These are phyloP conservation scores for Murraya paniculata DNA, from an alignment of 345 rosid genomes.

Conservation along the genomic window DNA sequence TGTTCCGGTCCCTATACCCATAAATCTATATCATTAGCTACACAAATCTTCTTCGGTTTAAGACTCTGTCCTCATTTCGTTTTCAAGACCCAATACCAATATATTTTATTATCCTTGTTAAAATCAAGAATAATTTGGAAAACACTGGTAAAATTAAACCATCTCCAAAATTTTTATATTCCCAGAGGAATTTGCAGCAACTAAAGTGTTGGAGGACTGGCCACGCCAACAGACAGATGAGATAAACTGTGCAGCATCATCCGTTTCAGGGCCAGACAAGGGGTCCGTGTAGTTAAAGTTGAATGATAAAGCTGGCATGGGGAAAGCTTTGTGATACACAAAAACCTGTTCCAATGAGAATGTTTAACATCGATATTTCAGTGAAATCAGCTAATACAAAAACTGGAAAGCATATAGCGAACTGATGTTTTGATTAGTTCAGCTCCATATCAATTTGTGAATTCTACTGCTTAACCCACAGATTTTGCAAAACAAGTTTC, in stretches of 20 bases:
- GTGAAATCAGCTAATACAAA: not conserved
- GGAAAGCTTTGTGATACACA: slow-evolving; percentile 93
- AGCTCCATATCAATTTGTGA: not conserved
- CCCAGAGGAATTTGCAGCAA: slow-evolving; percentile 88
- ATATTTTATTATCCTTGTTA: not conserved
- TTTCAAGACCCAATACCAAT: not conserved
- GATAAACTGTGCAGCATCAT: slow-evolving; percentile 67
- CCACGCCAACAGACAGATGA: slow-evolving; percentile 92
- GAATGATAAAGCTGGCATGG: slow-evolving; percentile 87
- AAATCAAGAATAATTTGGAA: not conserved
- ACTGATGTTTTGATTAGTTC: not conserved
- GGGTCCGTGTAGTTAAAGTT: slow-evolving; percentile 64
- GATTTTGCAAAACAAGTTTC: not conserved
- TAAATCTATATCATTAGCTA: slow-evolving; percentile 9
- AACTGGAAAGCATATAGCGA: not conserved
- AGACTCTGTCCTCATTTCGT: not conserved
- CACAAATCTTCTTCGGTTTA: slow-evolving; percentile 17
- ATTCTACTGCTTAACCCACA: not conserved
- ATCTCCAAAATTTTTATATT: slow-evolving; percentile 90
- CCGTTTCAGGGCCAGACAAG: slow-evolving; percentile 56
- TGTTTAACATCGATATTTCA: not conserved
- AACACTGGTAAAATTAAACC: slow-evolving; percentile 34
- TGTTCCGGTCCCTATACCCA: slow-evolving; percentile 17
- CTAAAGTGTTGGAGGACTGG: slow-evolving; percentile 66
- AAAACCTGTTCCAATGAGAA: slow-evolving; percentile 50